Base-by-base conservation (phyloP, 169 alveolate species). In the Plasmodium ovale region DNA sequence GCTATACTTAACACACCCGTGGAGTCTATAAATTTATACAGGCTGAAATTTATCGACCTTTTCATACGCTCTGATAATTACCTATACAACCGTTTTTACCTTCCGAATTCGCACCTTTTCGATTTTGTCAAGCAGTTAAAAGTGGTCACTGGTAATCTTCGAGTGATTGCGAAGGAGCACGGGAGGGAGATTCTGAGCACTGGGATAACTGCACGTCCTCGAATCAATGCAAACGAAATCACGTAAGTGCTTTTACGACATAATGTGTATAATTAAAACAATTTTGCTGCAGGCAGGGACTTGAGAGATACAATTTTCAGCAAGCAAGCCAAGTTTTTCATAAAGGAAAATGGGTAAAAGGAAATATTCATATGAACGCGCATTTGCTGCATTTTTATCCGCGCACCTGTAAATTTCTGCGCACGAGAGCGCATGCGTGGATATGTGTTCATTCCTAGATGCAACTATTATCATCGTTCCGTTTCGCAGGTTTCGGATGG, bases 331-430 rank as follows among this genome's bases (percentile, higher is more conserved):
- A 51, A 56, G 7, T 47, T 64, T 65, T 79, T 79, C 42, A 56
- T 79, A 42, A 79, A 49, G 62, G 89, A 79, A 44, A 79, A 44
- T 35, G 89, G 89, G 89, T 79, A 79, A 49, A n/a, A 51, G 6
- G 16, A 42, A 72, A 25, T n/a, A n/a, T n/a, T n/a, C n/a, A n/a
- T n/a, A n/a, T n/a, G n/a, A n/a, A n/a, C n/a, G n/a, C n/a, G n/a
- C n/a, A n/a, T n/a, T n/a, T n/a, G n/a, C n/a, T n/a, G n/a, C n/a
- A n/a, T n/a, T n/a, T n/a, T n/a, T n/a, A n/a, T n/a, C n/a, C n/a
- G n/a, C n/a, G n/a, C n/a, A n/a, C n/a, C n/a, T n/a, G n/a, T n/a
- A n/a, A n/a, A n/a, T n/a, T n/a, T n/a, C n/a, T n/a, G n/a, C n/a
- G n/a, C n/a, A n/a, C n/a, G n/a, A 14, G 23, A 23, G 10, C 9